Evolutionary conservation across 306 rosid genomes (phyloP).

Genomic region (Acacia crassicarpa): DNA sequence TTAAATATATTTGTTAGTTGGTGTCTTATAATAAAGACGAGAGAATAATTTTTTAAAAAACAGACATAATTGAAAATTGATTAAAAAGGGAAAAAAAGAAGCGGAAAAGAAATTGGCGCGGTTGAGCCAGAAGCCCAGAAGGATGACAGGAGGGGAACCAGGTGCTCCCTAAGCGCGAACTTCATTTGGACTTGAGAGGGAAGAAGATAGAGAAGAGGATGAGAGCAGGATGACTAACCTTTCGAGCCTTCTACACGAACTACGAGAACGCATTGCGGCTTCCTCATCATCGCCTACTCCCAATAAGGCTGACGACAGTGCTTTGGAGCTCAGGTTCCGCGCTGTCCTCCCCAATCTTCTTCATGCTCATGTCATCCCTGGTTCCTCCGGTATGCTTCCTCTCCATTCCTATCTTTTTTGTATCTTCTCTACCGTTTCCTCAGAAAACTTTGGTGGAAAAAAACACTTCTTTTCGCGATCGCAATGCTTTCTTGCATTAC

Average conservation of each 20-base stretch:
- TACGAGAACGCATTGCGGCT: constrained; percentile 78
- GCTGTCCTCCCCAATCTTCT: constrained; percentile 82
- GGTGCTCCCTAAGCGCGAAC: not conserved
- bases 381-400: constrained; percentile 55
- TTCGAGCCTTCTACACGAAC: constrained; percentile 73
- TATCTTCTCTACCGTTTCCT: not conserved
- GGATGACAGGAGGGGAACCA: not conserved
- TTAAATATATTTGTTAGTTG: too few species aligned
- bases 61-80: not conserved
- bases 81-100: too few species aligned
- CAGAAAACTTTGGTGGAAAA: not conserved
- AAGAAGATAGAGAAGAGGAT: constrained; percentile 24
- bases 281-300: constrained; percentile 55
- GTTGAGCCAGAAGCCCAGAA: not conserved
- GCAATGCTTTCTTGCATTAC: not conserved
- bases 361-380: constrained; percentile 61
- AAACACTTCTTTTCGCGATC: not conserved
- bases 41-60: too few species aligned
- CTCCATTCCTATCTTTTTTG: not conserved
- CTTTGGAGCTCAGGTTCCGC: constrained; percentile 74
- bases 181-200: not conserved
- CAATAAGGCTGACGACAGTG: constrained; percentile 53
- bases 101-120: not conserved
- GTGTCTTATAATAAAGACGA: too few species aligned
- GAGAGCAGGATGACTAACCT: constrained; percentile 53